Evolutionary conservation across 1,284 basidiomycete genomes (phyloP).

Genomic region (Malassezia vespertilionis): DNA sequence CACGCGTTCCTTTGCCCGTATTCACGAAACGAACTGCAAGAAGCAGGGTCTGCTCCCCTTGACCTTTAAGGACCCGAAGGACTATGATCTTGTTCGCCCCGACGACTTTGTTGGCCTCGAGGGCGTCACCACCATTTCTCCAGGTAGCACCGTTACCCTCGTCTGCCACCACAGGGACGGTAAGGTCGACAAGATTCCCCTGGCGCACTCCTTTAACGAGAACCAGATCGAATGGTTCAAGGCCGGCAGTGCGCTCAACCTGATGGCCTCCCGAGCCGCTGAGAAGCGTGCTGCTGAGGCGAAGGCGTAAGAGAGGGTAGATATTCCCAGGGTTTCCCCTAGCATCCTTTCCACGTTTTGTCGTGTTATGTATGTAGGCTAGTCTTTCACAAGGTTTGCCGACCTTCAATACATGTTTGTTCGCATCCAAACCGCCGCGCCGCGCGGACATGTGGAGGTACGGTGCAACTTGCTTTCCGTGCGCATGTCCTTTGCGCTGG

Average conservation of each 20-base stretch:
- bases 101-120: slow-evolving; percentile 40
- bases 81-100: slow-evolving; percentile 44
- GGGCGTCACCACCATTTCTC: slow-evolving; percentile 39
- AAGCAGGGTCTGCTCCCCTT: slow-evolving; percentile 45
- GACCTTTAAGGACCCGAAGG: slow-evolving; percentile 39
- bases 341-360: no score
- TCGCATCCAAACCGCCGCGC: no score
- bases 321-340: no score
- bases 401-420: no score
- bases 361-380: no score
- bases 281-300: slow-evolving; percentile 2
- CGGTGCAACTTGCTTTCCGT: no score
- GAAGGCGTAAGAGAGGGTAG: not conserved
- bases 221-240: slow-evolving; percentile 47
- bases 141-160: slow-evolving; percentile 36
- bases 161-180: slow-evolving; percentile 44
- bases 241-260: slow-evolving; percentile 43
- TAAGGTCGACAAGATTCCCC: slow-evolving; percentile 37
- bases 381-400: no score
- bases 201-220: slow-evolving; percentile 45
- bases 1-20: slow-evolving; percentile 90
- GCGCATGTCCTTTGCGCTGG: no score
- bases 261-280: slow-evolving; percentile 35
- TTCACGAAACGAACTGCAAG: slow-evolving; percentile 96
- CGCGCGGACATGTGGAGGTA: no score